Conservation (phyloP, 768 basidiomycete genomes). For the Leccinum fibrillosum region DNA sequence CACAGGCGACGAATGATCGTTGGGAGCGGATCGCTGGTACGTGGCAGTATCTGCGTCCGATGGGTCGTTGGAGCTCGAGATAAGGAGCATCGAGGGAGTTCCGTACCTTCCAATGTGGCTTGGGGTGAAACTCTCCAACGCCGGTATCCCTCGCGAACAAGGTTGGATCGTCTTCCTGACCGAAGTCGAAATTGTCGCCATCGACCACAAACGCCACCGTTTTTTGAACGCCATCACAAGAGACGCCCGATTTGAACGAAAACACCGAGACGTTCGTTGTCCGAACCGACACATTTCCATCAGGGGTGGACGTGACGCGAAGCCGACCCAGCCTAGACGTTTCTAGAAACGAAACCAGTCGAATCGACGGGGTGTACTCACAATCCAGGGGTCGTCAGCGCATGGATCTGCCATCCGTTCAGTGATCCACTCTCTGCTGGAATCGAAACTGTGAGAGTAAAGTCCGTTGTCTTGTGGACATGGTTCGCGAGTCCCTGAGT, state of each 20-base stretch:
- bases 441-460: slow-evolving; percentile 70
- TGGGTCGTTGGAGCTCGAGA: neutral
- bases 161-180: neutral
- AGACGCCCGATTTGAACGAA: slow-evolving; percentile 13
- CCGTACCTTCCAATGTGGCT: slow-evolving; percentile 24
- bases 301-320: slow-evolving; percentile 6
- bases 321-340: slow-evolving; percentile 20
- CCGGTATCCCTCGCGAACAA: slow-evolving; percentile 10
- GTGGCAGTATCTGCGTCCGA: slow-evolving; percentile 5
- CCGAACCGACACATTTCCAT: slow-evolving; percentile 11
- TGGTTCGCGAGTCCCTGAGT: neutral
- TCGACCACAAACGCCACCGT: slow-evolving; percentile 12
- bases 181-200: slow-evolving; percentile 2
- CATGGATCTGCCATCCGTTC: slow-evolving; percentile 65
- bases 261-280: slow-evolving; percentile 27
- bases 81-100: too few species aligned
- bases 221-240: neutral
- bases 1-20: neutral
- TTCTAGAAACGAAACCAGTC: neutral
- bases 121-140: neutral
- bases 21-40: neutral
- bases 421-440: slow-evolving; percentile 70
- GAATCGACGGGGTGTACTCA: slow-evolving; percentile 26
- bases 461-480: slow-evolving; percentile 23
- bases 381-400: slow-evolving; percentile 66